These are phyloP conservation scores for Plasmodium knowlesi DNA, from an alignment of 169 alveolate genomes.

Conservation along the genomic window DNA sequence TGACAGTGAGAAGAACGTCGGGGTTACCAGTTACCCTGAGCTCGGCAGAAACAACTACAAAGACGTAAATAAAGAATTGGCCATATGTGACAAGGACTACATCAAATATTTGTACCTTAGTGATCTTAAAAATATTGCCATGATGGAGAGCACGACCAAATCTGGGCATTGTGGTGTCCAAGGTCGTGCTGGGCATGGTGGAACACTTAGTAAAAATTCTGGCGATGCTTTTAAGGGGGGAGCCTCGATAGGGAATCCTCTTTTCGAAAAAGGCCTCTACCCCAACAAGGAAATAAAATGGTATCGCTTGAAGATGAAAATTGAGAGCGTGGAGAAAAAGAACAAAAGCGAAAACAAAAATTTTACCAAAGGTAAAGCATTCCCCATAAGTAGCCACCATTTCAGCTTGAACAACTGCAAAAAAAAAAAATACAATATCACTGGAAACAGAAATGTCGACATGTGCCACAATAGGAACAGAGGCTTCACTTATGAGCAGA, in stretches of 20 bases:
- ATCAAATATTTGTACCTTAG: slow-evolving; percentile 7
- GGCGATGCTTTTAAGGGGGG: not conserved
- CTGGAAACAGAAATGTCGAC: not conserved
- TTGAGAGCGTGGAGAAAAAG: slow-evolving; percentile 38
- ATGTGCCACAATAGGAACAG: not conserved
- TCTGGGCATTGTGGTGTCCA: not conserved
- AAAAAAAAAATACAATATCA: no score
- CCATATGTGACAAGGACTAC: slow-evolving; percentile 6
- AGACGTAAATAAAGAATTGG: slow-evolving; percentile 7
- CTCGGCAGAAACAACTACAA: not conserved
- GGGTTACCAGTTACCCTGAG: not conserved
- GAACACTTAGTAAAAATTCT: not conserved
- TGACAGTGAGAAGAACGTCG: not conserved
- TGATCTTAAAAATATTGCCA: slow-evolving; percentile 16
- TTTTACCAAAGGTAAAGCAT: not conserved
- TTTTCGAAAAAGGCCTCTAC: slow-evolving; percentile 6
- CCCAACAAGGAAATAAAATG: slow-evolving; percentile 38
- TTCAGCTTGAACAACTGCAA: not conserved
- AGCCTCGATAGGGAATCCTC: not conserved
- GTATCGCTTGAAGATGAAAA: slow-evolving; percentile 58
- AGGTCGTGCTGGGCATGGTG: not conserved
- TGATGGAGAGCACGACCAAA: not conserved
- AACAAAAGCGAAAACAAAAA: not conserved
- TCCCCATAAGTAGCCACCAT: not conserved
- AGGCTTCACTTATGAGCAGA: not conserved